A percentile compares a stretch with the other conserved stretches of the same genome.
These are phyloP conservation scores for Suillus occidentalis DNA, from an alignment of 768 basidiomycete species.

Conservation along the genomic window DNA sequence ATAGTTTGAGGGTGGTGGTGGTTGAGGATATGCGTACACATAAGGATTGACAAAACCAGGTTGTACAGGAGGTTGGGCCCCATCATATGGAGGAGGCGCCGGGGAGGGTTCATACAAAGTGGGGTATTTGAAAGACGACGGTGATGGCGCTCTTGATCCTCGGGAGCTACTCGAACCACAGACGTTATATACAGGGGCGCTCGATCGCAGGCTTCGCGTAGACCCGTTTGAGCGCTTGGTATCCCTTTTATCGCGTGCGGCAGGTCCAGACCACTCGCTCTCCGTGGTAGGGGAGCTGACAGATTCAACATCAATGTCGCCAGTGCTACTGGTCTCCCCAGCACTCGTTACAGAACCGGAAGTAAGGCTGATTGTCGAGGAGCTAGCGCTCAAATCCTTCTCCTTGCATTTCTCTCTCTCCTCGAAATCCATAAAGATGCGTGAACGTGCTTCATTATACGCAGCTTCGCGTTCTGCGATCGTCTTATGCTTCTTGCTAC, in stretches of 20 bases:
- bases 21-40: conserved; percentile 44
- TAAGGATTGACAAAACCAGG: conserved; percentile 33
- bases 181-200: conserved; percentile 46
- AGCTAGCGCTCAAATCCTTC: conserved; percentile 74
- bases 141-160: conserved; percentile 72
- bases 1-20: conserved; percentile 38
- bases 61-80: conserved; percentile 32
- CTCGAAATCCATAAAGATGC: conserved; percentile 84
- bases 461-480: conserved; percentile 86
- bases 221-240: conserved; percentile 53
- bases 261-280: conserved; percentile 75
- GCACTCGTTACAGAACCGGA: conserved; percentile 63
- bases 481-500: conserved; percentile 70
- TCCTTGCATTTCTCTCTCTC: conserved; percentile 67
- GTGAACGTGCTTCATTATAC: conserved; percentile 82
- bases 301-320: conserved; percentile 62
- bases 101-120: conserved; percentile 65
- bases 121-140: conserved; percentile 69
- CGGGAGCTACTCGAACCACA: conserved; percentile 64
- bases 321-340: conserved; percentile 59
- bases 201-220: conserved; percentile 58
- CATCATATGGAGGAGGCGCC: conserved; percentile 28
- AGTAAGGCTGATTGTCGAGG: conserved; percentile 69
- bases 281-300: conserved; percentile 74
- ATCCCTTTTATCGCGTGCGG: conserved; percentile 57